Conservation (phyloP, 1,284 basidiomycete genomes). For the Ganoderma resinaceum region DNA sequence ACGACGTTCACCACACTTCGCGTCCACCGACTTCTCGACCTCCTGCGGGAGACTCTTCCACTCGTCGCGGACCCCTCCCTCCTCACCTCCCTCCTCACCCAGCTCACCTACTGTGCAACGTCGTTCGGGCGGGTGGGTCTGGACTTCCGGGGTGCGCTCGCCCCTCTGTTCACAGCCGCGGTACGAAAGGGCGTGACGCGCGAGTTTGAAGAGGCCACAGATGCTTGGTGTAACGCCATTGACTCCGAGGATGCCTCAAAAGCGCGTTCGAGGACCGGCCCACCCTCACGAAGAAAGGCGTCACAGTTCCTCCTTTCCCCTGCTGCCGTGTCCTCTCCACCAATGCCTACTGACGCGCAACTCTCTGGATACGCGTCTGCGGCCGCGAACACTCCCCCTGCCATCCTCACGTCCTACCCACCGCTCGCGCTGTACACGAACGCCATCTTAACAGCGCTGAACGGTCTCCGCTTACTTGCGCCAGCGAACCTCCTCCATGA, state of each 20-base stretch:
- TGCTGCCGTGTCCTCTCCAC: slow-evolving; percentile 32
- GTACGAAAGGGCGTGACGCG: slow-evolving; percentile 53
- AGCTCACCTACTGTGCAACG: slow-evolving; percentile 91
- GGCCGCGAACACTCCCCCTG: slow-evolving; percentile 65
- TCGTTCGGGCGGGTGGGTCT: slow-evolving; percentile 93
- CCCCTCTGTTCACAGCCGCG: slow-evolving; percentile 67
- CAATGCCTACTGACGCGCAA: slow-evolving; percentile 35
- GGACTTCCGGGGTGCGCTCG: slow-evolving; percentile 78
- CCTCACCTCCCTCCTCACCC: slow-evolving; percentile 86
- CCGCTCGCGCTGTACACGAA: slow-evolving; percentile 83
- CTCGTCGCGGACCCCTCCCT: slow-evolving; percentile 67
- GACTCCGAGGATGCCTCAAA: slow-evolving; percentile 25
- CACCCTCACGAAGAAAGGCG: slow-evolving; percentile 26
- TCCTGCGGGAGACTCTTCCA: slow-evolving; percentile 57
- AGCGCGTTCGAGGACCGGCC: slow-evolving; percentile 11
- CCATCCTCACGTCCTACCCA: slow-evolving; percentile 75
- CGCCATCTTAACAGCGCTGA: slow-evolving; percentile 76
- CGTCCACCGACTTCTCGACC: slow-evolving; percentile 64
- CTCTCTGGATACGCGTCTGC: slow-evolving; percentile 32
- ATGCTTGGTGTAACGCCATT: slow-evolving; percentile 31
- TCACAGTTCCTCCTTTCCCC: slow-evolving; percentile 34
- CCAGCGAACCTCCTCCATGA: slow-evolving; percentile 62
- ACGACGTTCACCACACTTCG: slow-evolving; percentile 60
- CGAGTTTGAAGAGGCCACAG: slow-evolving; percentile 46
- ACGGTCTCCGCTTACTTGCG: slow-evolving; percentile 83